Evolutionary conservation across 1,139 yeast genomes (phyloP).

Genomic region (Protomyces gravidus): DNA sequence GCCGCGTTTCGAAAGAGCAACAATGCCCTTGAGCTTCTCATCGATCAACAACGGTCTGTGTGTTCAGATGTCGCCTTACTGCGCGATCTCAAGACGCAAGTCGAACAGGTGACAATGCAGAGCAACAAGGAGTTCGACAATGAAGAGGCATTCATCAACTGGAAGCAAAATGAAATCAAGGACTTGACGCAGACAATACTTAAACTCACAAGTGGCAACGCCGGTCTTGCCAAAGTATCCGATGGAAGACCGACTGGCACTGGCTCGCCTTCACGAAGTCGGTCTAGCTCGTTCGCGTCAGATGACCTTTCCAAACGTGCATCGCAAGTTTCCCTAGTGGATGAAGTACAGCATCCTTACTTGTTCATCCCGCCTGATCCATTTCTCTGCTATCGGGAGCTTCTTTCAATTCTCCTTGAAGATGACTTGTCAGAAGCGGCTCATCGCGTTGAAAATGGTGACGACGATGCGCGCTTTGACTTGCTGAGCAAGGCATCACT

Average conservation of each 20-base stretch:
- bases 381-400: not conserved
- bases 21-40: constrained; percentile 6
- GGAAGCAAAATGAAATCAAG: constrained; percentile 11
- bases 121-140: constrained; percentile 1
- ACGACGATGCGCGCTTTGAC: not conserved
- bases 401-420: constrained; percentile 5
- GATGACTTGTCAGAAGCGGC: constrained; percentile 1
- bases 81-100: constrained; percentile 10
- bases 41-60: not conserved
- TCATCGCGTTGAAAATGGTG: not conserved
- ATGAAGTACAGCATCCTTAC: not conserved
- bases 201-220: constrained; percentile 14
- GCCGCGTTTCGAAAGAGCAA: not conserved
- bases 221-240: not conserved
- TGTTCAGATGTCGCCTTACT: constrained; percentile 1
- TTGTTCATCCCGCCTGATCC: constrained; percentile 17
- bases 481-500: constrained; percentile 6
- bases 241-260: not conserved
- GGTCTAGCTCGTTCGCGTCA: not conserved
- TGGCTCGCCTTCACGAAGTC: not conserved
- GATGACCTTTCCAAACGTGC: not conserved
- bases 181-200: constrained; percentile 7
- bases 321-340: not conserved
- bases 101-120: constrained; percentile 1
- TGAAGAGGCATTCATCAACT: not conserved